Evolutionary conservation across 2,329 filamentous ascomycete genomes (phyloP).

Genomic region (Fonsecaea pugnacius): DNA sequence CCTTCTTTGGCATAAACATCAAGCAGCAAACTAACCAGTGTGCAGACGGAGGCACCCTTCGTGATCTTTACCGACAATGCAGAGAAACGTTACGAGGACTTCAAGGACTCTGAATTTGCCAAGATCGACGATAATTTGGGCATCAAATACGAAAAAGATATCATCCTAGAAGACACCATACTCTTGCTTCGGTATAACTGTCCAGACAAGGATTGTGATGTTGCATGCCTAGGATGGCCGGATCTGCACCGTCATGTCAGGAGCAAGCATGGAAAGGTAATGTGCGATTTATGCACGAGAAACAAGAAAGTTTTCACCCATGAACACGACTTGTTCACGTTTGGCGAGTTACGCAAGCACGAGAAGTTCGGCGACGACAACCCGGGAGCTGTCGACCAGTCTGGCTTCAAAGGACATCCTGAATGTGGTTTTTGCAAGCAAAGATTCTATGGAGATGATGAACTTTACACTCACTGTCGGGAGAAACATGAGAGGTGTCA

Average conservation of each 20-base stretch:
- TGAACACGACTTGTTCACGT: conserved; percentile 90
- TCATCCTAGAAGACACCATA: conserved; percentile 89
- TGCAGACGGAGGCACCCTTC: conserved; percentile 57
- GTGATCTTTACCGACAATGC: conserved; percentile 92
- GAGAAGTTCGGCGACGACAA: conserved; percentile 90
- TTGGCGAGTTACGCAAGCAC: conserved; percentile 79
- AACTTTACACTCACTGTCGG: conserved; percentile 89
- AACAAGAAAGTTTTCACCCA: conserved; percentile 99
- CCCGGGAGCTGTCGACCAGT: conserved; percentile 87
- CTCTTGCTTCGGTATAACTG: conserved; percentile 93
- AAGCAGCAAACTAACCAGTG: conserved; percentile 14
- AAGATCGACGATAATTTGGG: conserved; percentile 83
- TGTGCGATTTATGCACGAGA: conserved; percentile 78
- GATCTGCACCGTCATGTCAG: conserved; percentile 82
- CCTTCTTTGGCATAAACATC: background rate
- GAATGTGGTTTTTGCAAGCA: conserved; percentile 90
- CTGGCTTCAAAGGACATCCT: conserved; percentile 93
- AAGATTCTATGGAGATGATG: conserved; percentile 94
- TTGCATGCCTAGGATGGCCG: conserved; percentile 80
- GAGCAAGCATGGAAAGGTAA: conserved; percentile 75
- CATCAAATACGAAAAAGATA: conserved; percentile 84
- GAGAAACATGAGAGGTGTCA: conserved; percentile 95
- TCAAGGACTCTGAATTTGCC: conserved; percentile 71
- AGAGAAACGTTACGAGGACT: conserved; percentile 84
- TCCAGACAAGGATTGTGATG: conserved; percentile 80